Conservation (phyloP, 495 filamentous ascomycete species). For the Oleoguttula mirabilis region DNA sequence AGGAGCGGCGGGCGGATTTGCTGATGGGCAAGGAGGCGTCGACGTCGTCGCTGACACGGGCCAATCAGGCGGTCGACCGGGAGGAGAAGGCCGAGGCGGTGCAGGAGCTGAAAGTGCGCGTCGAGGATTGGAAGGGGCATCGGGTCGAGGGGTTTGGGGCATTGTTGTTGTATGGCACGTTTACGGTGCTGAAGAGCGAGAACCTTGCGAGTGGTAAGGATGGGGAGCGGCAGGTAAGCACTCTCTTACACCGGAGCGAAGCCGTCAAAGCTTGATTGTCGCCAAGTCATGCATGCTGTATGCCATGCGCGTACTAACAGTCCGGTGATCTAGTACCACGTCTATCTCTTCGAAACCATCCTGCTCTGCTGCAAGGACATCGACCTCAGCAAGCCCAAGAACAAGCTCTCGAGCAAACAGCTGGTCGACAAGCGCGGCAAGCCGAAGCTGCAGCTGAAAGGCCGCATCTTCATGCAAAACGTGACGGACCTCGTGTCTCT, state of each 20-base stretch:
- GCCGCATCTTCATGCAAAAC: slow-evolving; percentile 98
- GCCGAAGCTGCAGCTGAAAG: slow-evolving; percentile 82
- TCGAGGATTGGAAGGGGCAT: slow-evolving; percentile 96
- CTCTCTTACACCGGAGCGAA: background rate
- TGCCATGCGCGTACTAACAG: background rate
- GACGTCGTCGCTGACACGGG: slow-evolving; percentile 61
- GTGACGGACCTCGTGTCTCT: slow-evolving; percentile 84
- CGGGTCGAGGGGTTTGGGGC: slow-evolving; percentile 82
- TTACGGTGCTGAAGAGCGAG: slow-evolving; percentile 82
- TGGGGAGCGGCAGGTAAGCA: slow-evolving; percentile 29
- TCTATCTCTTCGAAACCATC: slow-evolving; percentile 93
- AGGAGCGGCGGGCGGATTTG: slow-evolving; percentile 55
- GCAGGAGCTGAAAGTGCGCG: slow-evolving; percentile 65
- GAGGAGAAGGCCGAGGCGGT: slow-evolving; percentile 71
- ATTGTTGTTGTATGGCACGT: slow-evolving; percentile 79
- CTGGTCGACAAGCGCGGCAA: slow-evolving; percentile 60
- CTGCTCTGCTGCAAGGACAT: slow-evolving; percentile 96
- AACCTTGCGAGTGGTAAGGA: slow-evolving; percentile 41
- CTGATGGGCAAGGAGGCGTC: slow-evolving; percentile 60
- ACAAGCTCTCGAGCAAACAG: slow-evolving; percentile 58
- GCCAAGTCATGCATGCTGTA: background rate
- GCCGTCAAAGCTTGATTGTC: no score
- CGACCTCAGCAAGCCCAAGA: slow-evolving; percentile 71
- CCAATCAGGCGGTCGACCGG: slow-evolving; percentile 80
- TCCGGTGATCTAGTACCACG: slow-evolving; percentile 65